These are phyloP conservation scores for Rehmannia glutinosa DNA, from an alignment of 257 asterid genomes.

Conservation along the genomic window DNA sequence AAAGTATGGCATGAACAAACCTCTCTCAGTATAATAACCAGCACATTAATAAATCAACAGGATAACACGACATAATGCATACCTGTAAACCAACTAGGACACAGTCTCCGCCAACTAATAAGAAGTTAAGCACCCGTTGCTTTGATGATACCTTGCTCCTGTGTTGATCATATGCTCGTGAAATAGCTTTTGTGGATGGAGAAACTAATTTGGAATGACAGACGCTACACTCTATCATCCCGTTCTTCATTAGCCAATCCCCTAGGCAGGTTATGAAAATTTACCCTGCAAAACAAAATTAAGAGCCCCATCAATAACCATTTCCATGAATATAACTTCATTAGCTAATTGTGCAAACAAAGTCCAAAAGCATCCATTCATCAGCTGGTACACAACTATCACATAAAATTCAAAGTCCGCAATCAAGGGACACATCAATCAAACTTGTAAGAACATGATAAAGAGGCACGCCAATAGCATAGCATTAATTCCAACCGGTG, in stretches of 20 bases:
- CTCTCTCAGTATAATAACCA: too few species aligned
- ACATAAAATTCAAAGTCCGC: not conserved
- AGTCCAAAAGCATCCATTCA: not conserved
- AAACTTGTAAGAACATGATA: too few species aligned
- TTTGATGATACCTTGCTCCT: slow-evolving; percentile 64
- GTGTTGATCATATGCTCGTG: slow-evolving; percentile 71
- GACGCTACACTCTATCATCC: slow-evolving; percentile 83
- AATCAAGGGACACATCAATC: too few species aligned
- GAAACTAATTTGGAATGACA: slow-evolving; percentile 75
- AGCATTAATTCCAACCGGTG: too few species aligned
- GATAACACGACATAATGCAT: not conserved
- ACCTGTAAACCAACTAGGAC: slow-evolving; percentile 79
- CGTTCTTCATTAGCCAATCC: slow-evolving; percentile 47
- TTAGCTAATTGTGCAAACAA: not conserved
- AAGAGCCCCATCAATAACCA: slow-evolving; percentile 12
- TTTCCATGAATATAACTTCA: not conserved
- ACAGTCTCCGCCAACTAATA: slow-evolving; percentile 71
- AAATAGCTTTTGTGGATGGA: slow-evolving; percentile 53
- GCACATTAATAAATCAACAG: not conserved
- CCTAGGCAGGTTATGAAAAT: slow-evolving; percentile 29
- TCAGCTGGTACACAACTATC: not conserved
- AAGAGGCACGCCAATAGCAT: too few species aligned
- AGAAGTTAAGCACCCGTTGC: slow-evolving; percentile 62
- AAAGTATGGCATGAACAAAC: too few species aligned
- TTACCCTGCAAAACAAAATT: slow-evolving; percentile 19